Evolutionary conservation across 2,329 filamentous ascomycete species (phyloP), one percentile per base, ranked within the genome.

Genomic region (Sarocladiaceae sp.): DNA sequence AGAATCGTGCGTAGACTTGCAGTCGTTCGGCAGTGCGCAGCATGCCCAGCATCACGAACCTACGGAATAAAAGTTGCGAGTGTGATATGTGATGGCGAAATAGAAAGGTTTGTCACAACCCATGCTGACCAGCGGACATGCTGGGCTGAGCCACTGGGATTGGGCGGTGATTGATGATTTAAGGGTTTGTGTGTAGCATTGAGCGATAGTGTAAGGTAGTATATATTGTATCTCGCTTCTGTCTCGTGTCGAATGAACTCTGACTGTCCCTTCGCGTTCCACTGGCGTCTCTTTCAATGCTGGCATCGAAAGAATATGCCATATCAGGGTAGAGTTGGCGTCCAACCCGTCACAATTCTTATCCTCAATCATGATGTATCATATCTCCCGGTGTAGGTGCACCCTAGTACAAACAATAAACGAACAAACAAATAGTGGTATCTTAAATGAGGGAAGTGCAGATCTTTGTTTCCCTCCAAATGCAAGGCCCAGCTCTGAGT

Each of bases 361-460:
- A 12, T 36, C 15, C 33, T 17, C 15, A 10, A 6, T 17, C 8
- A n/a, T 36, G 33, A 36, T 36, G 33, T 36, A 36, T 36, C 33
- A 36, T 36, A 7, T 36, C 15, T 36, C 33, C 15, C 18, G 6
- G 12, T 17, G 29, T 22, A n/a, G 6, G 17, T 5, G 11, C 37
- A 8, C 37, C 22, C 37, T 22, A 4, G 4, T 15, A n/a, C 33
- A 36, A 17, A 36, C 11, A 42, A 42, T n/a, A 4, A 28, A 26
- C 15, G 11, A 46, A 46, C 39, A 10, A 22, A 25, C 8, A 10
- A 22, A 25, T 22, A 42, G n/a, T 28, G 40, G 40, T 46, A 46
- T 46, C 40, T 46, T 25, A 46, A 46, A 46, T 28, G 40, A 46
- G 29, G 22, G 40, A 10, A 28, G 37, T 20, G 37, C 37, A 22